Evolutionary conservation across 2,329 filamentous ascomycete genomes (phyloP).

Genomic region (Beauveria rudraprayagi): DNA sequence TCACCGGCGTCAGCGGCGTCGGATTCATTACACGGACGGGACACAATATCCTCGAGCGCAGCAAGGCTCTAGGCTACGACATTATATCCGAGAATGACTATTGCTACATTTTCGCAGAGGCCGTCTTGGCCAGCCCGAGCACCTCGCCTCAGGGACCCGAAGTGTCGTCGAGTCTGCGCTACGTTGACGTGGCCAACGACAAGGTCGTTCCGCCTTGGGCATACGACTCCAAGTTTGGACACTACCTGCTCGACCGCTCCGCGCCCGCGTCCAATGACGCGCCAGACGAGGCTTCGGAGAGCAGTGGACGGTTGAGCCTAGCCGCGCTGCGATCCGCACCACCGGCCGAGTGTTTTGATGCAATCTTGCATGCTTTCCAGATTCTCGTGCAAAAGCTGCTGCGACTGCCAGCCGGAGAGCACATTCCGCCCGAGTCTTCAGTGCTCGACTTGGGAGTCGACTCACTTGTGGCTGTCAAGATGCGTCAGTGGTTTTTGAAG

Average conservation of each 20-base stretch:
- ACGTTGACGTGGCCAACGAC: neutral
- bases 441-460: conserved; percentile 19
- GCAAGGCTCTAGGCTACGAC: conserved; percentile 2
- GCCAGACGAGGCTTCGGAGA: neutral
- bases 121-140: conserved; percentile 8
- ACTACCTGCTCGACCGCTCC: conserved; percentile 3
- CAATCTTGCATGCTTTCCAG: conserved; percentile 26
- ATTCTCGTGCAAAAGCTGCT: conserved; percentile 6
- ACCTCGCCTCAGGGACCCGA: neutral
- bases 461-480: conserved; percentile 25
- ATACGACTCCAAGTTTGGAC: conserved; percentile 10
- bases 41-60: neutral
- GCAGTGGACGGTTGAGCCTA: neutral
- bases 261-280: neutral
- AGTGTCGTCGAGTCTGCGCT: conserved; percentile 5
- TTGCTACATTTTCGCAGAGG: conserved; percentile 16
- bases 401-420: neutral
- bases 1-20: conserved; percentile 20
- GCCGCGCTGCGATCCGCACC: neutral
- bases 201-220: neutral
- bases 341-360: neutral
- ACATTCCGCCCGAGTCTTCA: neutral
- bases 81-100: conserved; percentile 9
- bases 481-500: conserved; percentile 41
- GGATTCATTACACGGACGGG: conserved; percentile 29